Evolutionary conservation across 2,329 filamentous ascomycete species (phyloP).

Genomic region (Hypocrella siamensis): DNA sequence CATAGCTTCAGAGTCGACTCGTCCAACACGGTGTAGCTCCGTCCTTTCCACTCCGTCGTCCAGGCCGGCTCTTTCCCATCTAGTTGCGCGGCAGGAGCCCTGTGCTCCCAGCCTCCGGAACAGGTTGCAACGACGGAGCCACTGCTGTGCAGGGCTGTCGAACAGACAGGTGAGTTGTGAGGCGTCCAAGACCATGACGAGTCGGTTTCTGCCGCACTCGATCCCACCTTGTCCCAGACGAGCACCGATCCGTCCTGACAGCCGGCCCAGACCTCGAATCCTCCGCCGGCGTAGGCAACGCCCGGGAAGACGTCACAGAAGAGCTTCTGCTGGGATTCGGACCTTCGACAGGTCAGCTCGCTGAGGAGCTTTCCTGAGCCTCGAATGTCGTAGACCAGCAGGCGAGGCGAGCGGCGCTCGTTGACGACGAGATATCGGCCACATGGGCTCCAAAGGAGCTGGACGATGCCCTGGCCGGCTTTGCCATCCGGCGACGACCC

Average conservation of each 20-base stretch:
- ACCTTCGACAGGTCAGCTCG: constrained; percentile 33
- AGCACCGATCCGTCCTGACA: constrained; percentile 35
- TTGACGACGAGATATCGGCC: constrained; percentile 47
- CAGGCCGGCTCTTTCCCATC: no score
- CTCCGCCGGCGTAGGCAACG: constrained; percentile 13
- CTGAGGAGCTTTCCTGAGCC: constrained; percentile 40
- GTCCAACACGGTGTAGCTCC: constrained; percentile 1
- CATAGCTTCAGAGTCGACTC: constrained; percentile 6
- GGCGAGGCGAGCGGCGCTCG: constrained; percentile 37
- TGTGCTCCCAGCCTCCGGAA: constrained; percentile 34
- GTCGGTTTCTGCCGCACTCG: constrained; percentile 23
- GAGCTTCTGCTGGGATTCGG: constrained; percentile 39
- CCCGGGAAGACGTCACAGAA: constrained; percentile 37
- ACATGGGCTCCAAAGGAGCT: constrained; percentile 46
- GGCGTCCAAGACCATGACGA: constrained; percentile 35
- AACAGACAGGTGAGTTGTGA: constrained; percentile 31
- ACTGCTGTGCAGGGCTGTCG: constrained; percentile 32
- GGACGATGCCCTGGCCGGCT: constrained; percentile 46
- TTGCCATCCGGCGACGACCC: constrained; percentile 19
- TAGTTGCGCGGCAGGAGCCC: constrained; percentile 1
- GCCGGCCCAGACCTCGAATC: constrained; percentile 49
- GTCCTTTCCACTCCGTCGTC: neutral
- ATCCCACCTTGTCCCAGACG: constrained; percentile 43
- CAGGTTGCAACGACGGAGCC: constrained; percentile 42
- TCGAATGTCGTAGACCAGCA: constrained; percentile 48